These are phyloP conservation scores for Naegleria lovaniensis DNA, from an alignment of 208 protist species.

Conservation along the genomic window DNA sequence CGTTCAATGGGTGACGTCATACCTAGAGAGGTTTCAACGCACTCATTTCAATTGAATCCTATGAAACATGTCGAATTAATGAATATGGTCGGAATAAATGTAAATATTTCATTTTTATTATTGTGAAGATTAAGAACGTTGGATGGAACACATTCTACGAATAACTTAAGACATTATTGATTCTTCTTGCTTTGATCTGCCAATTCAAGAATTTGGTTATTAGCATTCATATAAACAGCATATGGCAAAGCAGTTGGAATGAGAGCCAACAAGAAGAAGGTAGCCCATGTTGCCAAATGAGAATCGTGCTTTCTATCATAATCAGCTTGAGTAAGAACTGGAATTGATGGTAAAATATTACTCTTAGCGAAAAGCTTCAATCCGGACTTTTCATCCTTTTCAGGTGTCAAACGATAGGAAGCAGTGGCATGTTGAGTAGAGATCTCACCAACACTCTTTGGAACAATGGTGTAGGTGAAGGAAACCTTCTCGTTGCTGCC, in stretches of 20 bases:
- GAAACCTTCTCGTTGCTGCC: not conserved
- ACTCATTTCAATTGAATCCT: no score
- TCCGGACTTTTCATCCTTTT: not conserved
- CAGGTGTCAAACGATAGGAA: not conserved
- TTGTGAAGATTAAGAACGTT: no score
- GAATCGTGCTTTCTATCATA: slow-evolving; percentile 7
- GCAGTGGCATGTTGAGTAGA: not conserved
- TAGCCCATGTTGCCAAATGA: not conserved
- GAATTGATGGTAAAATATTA: not conserved
- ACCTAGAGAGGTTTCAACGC: no score
- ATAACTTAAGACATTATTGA: not conserved
- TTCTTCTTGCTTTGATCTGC: not conserved
- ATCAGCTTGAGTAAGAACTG: slow-evolving; percentile 20
- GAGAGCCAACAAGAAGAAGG: not conserved
- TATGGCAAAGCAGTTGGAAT: slow-evolving; percentile 11
- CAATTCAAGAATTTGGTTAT: slow-evolving; percentile 20
- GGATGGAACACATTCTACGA: no score
- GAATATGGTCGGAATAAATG: no score
- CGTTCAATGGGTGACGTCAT: no score
- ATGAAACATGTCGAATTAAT: no score
- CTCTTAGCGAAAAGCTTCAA: not conserved
- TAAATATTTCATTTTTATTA: no score
- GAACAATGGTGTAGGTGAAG: not conserved
- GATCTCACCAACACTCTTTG: not conserved
- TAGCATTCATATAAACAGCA: not conserved